Percentiles rank a stretch among this genome's conserved stretches.
These are phyloP conservation scores for Phialocephala sp. DNA, from an alignment of 2,329 filamentous ascomycete genomes.

Conservation along the genomic window DNA sequence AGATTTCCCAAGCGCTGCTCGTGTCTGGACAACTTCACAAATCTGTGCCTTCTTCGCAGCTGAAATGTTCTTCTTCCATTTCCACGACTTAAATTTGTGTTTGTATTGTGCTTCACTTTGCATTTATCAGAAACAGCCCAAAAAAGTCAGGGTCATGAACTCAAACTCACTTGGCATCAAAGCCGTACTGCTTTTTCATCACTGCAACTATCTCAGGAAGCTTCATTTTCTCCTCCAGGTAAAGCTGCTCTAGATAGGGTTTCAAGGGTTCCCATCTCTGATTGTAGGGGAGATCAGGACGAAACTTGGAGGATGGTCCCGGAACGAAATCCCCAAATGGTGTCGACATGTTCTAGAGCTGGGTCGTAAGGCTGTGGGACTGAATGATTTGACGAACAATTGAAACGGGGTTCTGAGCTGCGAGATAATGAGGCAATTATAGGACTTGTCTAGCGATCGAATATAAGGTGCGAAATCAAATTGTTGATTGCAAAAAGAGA, in stretches of 20 bases:
- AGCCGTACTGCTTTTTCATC: conserved; percentile 8
- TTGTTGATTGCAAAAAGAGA: too few relatives aligned
- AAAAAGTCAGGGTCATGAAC: neutral
- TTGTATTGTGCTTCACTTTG: conserved; percentile 14
- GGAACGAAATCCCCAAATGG: conserved; percentile 9
- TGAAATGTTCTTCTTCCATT: neutral
- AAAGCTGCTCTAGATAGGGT: neutral
- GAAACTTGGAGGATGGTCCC: conserved; percentile 2
- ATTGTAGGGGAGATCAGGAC: conserved; percentile 8
- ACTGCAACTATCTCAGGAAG: conserved; percentile 4
- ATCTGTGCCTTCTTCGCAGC: conserved; percentile 9
- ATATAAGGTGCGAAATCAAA: too few relatives aligned
- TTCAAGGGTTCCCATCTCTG: conserved; percentile 14
- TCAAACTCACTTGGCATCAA: conserved; percentile 9
- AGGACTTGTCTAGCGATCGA: too few relatives aligned
- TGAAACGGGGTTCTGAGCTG: neutral
- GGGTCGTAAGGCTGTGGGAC: neutral
- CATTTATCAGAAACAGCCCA: neutral
- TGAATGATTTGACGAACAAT: neutral
- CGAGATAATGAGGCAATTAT: neutral
- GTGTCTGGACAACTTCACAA: neutral
- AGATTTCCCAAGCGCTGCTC: neutral
- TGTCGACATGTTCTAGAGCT: neutral
- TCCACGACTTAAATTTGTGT: conserved; percentile 11
- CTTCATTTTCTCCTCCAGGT: conserved; percentile 5